A percentile compares a stretch with the other conserved stretches of the same genome.
phyloP scores from a whole-genome alignment of 2,329 filamentous ascomycete species.

The Botrytis sinoallii region DNA sequence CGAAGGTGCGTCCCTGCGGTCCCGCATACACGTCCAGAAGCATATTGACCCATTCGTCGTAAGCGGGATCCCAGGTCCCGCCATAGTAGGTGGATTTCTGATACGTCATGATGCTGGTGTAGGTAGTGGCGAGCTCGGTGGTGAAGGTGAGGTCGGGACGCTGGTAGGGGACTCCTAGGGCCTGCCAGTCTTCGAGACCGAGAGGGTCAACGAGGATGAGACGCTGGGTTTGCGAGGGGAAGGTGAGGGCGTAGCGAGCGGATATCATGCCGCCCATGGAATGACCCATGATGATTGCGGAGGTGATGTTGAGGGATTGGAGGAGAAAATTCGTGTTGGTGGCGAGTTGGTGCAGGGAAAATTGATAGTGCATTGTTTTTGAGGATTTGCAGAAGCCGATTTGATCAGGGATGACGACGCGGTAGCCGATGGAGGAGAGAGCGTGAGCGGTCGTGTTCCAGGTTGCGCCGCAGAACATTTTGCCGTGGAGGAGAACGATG shows the following conservation, averaged over 20 bases:
- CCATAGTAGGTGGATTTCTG: slow-evolving; percentile 47
- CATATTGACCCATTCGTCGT: slow-evolving; percentile 55
- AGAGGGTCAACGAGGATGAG: slow-evolving; percentile 52
- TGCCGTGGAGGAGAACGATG: slow-evolving; percentile 51
- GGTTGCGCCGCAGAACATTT: slow-evolving; percentile 55
- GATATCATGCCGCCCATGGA: slow-evolving; percentile 55
- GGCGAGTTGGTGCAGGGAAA: slow-evolving; percentile 50
- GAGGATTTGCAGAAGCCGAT: slow-evolving; percentile 57
- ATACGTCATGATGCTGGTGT: slow-evolving; percentile 43
- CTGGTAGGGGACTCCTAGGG: slow-evolving; percentile 45
- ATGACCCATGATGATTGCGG: slow-evolving; percentile 51
- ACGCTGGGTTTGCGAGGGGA: slow-evolving; percentile 43
- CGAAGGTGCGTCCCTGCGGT: slow-evolving; percentile 30
- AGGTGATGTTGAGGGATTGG: slow-evolving; percentile 43
- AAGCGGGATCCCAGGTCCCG: slow-evolving; percentile 46
- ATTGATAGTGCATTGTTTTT: slow-evolving; percentile 51
- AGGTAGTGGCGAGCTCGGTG: slow-evolving; percentile 43
- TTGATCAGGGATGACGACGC: slow-evolving; percentile 50
- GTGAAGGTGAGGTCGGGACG: slow-evolving; percentile 41
- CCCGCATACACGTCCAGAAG: slow-evolving; percentile 49
- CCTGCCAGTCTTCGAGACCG: slow-evolving; percentile 51
- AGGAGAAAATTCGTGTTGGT: slow-evolving; percentile 51
- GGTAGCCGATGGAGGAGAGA: slow-evolving; percentile 46
- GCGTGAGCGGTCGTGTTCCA: slow-evolving; percentile 48
- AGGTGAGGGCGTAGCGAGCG: slow-evolving; percentile 51